phyloP scores from a whole-genome alignment of 1,139 yeast genomes.

The Pneumocystis jirovecii region DNA sequence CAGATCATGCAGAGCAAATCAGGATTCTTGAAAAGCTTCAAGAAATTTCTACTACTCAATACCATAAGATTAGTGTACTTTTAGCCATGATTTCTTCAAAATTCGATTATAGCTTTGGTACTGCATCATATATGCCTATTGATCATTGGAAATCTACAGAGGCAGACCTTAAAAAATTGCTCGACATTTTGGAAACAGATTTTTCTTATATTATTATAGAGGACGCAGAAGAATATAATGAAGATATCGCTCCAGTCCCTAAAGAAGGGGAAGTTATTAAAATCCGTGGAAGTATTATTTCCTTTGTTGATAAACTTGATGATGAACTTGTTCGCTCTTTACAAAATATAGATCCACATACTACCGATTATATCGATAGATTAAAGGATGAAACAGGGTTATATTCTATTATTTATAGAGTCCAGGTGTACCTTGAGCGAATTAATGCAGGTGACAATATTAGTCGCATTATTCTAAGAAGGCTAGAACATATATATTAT shows the following conservation, averaged over 20 bases:
- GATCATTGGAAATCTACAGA: slow-evolving; percentile 55
- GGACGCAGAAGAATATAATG: slow-evolving; percentile 70
- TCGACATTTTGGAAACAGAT: slow-evolving; percentile 54
- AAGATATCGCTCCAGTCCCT: slow-evolving; percentile 38
- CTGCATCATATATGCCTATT: slow-evolving; percentile 58
- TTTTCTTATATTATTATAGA: slow-evolving; percentile 59
- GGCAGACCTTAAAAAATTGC: slow-evolving; percentile 45
- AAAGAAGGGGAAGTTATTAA: slow-evolving; percentile 46
- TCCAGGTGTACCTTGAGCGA: slow-evolving; percentile 70
- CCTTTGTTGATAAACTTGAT: slow-evolving; percentile 83
- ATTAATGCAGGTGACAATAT: slow-evolving; percentile 23
- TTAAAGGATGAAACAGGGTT: slow-evolving; percentile 72
- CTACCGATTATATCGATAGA: slow-evolving; percentile 83
- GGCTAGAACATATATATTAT: slow-evolving; percentile 87
- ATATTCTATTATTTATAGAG: slow-evolving; percentile 63
- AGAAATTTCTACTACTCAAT: slow-evolving; percentile 38
- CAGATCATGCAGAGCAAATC: slow-evolving; percentile 71
- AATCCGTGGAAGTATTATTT: slow-evolving; percentile 69
- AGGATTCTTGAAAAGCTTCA: slow-evolving; percentile 51
- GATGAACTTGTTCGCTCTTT: slow-evolving; percentile 85
- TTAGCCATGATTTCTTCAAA: slow-evolving; percentile 76
- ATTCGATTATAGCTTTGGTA: slow-evolving; percentile 55
- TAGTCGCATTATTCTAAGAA: slow-evolving; percentile 63
- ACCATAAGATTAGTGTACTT: slow-evolving; percentile 65
- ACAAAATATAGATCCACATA: slow-evolving; percentile 84